Conservation (phyloP, 2,329 filamentous ascomycete genomes). For the Phaeosphaeriaceae sp. region DNA sequence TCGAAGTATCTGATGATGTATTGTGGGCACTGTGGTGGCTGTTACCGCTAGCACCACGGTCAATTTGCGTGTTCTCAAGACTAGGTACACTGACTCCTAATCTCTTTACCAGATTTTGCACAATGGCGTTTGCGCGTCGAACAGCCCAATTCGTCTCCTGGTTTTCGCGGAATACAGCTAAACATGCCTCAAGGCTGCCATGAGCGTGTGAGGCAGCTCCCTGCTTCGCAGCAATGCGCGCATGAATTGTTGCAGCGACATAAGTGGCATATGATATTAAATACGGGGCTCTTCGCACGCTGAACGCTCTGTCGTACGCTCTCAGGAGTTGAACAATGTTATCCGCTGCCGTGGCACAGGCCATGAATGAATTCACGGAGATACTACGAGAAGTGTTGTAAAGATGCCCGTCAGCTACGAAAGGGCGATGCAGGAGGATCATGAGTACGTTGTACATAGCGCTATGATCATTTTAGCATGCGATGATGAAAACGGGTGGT, state of each 20-base stretch:
- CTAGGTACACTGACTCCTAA: constrained; percentile 39
- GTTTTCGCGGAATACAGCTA: constrained; percentile 57
- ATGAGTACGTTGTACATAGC: constrained; percentile 59
- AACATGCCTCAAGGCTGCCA: constrained; percentile 50
- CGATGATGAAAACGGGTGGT: neutral
- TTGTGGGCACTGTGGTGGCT: constrained; percentile 9
- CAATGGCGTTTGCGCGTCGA: constrained; percentile 54
- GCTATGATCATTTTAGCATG: constrained; percentile 12
- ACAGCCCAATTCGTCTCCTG: constrained; percentile 60
- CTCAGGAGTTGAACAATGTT: constrained; percentile 54
- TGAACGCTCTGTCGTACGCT: constrained; percentile 55
- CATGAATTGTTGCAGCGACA: constrained; percentile 60
- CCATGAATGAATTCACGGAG: constrained; percentile 53
- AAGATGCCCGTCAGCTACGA: constrained; percentile 59
- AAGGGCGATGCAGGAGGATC: constrained; percentile 62
- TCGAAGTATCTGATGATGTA: constrained; percentile 14
- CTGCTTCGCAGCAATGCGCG: constrained; percentile 56
- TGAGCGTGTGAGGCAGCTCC: constrained; percentile 47
- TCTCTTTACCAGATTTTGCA: constrained; percentile 55
- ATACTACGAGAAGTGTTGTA: constrained; percentile 51
- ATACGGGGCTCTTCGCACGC: constrained; percentile 58
- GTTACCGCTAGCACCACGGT: constrained; percentile 1
- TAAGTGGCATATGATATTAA: constrained; percentile 64
- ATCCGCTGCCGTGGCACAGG: constrained; percentile 55
- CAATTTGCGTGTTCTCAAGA: constrained; percentile 23